Percentiles rank a stretch among this genome's conserved stretches.
Evolutionary conservation across 345 rosid genomes (phyloP).

Genomic region (Lepidium didymum): DNA sequence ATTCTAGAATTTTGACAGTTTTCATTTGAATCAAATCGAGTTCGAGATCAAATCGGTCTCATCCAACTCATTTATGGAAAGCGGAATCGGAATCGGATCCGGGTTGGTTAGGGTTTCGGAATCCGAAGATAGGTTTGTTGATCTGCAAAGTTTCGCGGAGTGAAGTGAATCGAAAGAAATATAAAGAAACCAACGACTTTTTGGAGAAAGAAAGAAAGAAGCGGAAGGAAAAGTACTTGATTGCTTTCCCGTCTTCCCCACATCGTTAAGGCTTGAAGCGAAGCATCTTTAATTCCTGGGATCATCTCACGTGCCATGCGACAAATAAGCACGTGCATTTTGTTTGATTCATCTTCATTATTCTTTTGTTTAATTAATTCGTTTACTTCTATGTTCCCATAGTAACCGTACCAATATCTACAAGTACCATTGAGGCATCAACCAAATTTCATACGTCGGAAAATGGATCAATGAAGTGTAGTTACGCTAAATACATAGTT

Average conservation of each 20-base stretch:
- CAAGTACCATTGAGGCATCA: neutral
- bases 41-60: conserved; percentile 6
- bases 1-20: neutral
- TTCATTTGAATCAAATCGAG: neutral
- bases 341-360: neutral
- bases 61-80: neutral
- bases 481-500: neutral
- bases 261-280: neutral
- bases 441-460: neutral
- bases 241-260: conserved; percentile 4
- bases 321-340: conserved; percentile 11
- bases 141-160: conserved; percentile 4
- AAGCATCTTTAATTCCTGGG: conserved; percentile 2
- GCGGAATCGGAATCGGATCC: conserved; percentile 11
- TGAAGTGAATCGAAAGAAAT: conserved; percentile 12
- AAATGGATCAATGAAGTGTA: neutral
- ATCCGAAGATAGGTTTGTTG: conserved; percentile 17
- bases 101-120: neutral
- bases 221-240: neutral
- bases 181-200: neutral
- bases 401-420: too few relatives aligned
- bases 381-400: too few relatives aligned
- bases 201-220: neutral
- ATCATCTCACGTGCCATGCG: conserved; percentile 17
- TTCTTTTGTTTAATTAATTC: too few relatives aligned